Evolutionary conservation across 2,329 filamentous ascomycete species (phyloP).

Genomic region (Diaporthe sp.): DNA sequence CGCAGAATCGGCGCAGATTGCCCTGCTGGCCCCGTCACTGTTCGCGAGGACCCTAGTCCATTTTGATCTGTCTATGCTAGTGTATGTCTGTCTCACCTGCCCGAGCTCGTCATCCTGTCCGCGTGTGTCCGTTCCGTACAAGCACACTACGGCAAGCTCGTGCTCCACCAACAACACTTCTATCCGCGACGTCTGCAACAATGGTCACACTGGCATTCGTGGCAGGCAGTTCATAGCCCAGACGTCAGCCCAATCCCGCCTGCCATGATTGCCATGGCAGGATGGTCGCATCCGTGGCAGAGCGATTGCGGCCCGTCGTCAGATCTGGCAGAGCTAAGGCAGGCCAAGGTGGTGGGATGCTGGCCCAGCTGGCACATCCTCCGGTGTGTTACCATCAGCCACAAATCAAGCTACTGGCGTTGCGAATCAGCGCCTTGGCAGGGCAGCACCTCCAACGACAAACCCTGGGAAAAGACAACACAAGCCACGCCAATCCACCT

Average conservation of each 20-base stretch:
- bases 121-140: background rate
- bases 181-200: background rate
- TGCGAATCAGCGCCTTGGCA: constrained; percentile 23
- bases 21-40: background rate
- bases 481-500: constrained; percentile 15
- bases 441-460: background rate
- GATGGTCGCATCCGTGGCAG: background rate
- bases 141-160: background rate
- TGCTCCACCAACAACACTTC: background rate
- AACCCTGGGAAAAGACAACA: background rate
- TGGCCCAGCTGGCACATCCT: background rate
- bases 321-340: constrained; percentile 24
- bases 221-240: background rate
- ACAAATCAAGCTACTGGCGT: constrained; percentile 27
- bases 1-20: background rate
- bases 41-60: background rate
- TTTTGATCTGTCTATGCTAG: background rate
- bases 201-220: background rate
- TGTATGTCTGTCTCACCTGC: background rate
- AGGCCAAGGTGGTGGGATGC: constrained; percentile 6
- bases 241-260: background rate
- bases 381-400: constrained; percentile 9
- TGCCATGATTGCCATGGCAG: background rate
- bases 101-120: background rate
- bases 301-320: constrained; percentile 11